These are phyloP conservation scores for Dioscorea dumetorum DNA, from an alignment of 106 monocot genomes.

Conservation along the genomic window DNA sequence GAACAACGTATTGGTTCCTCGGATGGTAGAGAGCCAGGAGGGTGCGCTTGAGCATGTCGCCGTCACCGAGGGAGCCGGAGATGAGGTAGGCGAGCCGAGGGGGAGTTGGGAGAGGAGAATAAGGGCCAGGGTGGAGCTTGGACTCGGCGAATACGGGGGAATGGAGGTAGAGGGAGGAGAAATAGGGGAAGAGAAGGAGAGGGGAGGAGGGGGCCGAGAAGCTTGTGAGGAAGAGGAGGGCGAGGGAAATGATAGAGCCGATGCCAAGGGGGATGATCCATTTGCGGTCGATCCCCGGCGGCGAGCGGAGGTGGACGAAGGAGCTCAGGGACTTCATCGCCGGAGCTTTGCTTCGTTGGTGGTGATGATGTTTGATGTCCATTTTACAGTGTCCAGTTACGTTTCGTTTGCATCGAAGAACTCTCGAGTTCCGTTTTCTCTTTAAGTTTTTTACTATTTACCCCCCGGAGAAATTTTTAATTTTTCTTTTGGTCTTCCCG, in stretches of 20 bases:
- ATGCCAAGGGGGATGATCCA: conserved; percentile 35
- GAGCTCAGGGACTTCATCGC: no score
- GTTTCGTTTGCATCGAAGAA: no score
- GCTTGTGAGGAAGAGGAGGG: conserved; percentile 28
- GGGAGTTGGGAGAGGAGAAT: conserved; percentile 9
- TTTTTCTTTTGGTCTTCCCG: no score
- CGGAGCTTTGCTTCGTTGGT: no score
- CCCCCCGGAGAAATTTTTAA: no score
- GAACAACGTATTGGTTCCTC: conserved; percentile 55
- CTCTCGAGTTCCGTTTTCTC: no score
- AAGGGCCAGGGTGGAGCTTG: conserved; percentile 27
- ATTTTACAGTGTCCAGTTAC: no score
- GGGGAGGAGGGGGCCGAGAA: conserved; percentile 16
- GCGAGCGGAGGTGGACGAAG: no score
- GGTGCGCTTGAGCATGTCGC: conserved; percentile 25
- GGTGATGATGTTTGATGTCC: no score
- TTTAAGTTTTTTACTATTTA: no score
- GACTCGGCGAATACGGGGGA: conserved; percentile 51
- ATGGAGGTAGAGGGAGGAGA: conserved; percentile 9
- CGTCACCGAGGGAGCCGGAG: conserved; percentile 72
- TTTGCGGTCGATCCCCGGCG: conserved; percentile 19
- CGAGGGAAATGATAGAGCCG: conserved; percentile 18
- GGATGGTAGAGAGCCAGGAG: conserved; percentile 78
- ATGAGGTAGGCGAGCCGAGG: conserved; percentile 79
- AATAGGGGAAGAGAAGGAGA: conserved; percentile 6